Conservation (phyloP, 2,329 filamentous ascomycete species). For the Aspergillaceae sp. region DNA sequence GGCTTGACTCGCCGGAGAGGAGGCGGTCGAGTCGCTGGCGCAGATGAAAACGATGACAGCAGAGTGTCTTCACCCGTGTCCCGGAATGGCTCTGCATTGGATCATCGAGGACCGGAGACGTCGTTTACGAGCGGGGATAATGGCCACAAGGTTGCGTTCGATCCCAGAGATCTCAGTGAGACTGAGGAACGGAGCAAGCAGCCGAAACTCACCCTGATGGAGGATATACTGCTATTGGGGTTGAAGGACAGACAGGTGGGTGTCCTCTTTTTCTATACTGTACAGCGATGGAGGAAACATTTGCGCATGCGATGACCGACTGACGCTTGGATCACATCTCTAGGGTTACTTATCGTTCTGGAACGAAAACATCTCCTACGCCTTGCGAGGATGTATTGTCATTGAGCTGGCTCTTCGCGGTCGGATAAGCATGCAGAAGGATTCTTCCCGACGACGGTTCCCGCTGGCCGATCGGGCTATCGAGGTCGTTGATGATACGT, state of each 20-base stretch:
- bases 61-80: constrained; percentile 59
- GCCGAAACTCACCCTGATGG: constrained; percentile 97
- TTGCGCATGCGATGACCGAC: constrained; percentile 14
- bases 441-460: constrained; percentile 82
- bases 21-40: constrained; percentile 49
- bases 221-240: constrained; percentile 89
- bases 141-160: constrained; percentile 97
- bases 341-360: constrained; percentile 98
- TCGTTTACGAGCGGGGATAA: constrained; percentile 82
- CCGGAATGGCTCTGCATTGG: constrained; percentile 50
- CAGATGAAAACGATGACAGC: constrained; percentile 55
- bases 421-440: constrained; percentile 97
- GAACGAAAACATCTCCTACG: constrained; percentile 99
- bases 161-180: constrained; percentile 94
- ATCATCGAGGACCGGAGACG: constrained; percentile 56
- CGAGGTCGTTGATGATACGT: constrained; percentile 91
- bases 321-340: constrained; percentile 1
- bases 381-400: constrained; percentile 93
- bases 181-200: constrained; percentile 94
- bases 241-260: constrained; percentile 97
- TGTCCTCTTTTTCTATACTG: constrained; percentile 1
- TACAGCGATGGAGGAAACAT: not conserved
- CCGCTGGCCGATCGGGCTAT: constrained; percentile 88
- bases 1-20: constrained; percentile 64
- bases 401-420: constrained; percentile 94